Evolutionary conservation across 73 alveolate species (phyloP), one percentile per base, ranked within the genome.

Genomic region (Paramecium pentaurelia): DNA sequence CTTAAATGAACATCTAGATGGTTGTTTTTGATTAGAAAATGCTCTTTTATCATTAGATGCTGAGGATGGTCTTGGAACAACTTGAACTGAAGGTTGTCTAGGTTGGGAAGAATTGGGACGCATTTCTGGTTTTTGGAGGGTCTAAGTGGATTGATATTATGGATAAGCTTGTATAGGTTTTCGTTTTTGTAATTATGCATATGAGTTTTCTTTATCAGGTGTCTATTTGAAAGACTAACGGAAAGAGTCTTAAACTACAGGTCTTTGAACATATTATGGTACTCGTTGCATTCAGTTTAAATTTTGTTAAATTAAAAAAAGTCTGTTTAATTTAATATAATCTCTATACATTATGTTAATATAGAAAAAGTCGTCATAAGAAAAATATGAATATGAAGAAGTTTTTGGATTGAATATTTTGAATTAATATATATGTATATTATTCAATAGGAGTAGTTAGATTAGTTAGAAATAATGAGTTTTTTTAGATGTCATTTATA

Each of bases 201-300:
- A 80, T 47, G 91, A 20, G 49, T 80, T 80, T 54, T 80, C 91
- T 80, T 80, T 80, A 27, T 80, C 91, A 40, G 87, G 87, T 18
- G 60, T 73, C 38, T 73, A 40, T 44, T 73, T 73, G 47, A 37
- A 73, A 3, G 87, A 73, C 18, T 34, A 38, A 73, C 87, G 87
- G 60, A 73, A 73, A 20, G 87, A 73, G 12, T 73, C 87, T 44
- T 73, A 73, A 8, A 73, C 36, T 32, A 37, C 44, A 30, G 58
- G 60, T 73, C 87, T 32, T 37, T 34, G 64, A 4, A 38, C 60
- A 25, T 34, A 73, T 37, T 73, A 6, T 14, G 87, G 87, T 40
- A 73, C 87, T 73, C 87, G 87, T 73, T 73, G 87, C 87, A 73
- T 73, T 36, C 60, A 73, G 58, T 73, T 73, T 73, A 73, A 71